Evolutionary conservation across 1,139 yeast genomes (phyloP), one percentile per base, ranked within the genome.

Genomic region (Pichia sp.): DNA sequence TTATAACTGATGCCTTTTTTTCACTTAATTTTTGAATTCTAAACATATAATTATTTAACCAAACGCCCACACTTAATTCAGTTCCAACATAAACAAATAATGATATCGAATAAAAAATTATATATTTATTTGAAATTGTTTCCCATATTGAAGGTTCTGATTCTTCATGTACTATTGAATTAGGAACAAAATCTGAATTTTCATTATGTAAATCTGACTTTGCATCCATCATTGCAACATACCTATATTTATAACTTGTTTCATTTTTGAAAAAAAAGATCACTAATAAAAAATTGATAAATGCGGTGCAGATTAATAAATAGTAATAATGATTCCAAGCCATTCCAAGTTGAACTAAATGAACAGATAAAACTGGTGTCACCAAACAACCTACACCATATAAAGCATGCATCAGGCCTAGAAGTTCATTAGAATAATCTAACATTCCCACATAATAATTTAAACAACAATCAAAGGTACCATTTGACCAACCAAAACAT

Each of bases 301-400:
- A 52, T 1, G 66, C 64, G 11, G 65, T 43, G 1, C 50, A 44
- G 4, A 68, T 53, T 26, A 75, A 56, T 4, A 74, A 54, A n/a
- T 65, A 41, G 53, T 74, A 77, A 54, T 69, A 74, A 22, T 68
- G 63, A 51, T 70, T 68, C 81, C 81, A 76, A 10, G 48, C 37
- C 72, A 56, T 65, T 47, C 49, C 62, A 16, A 31, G 39, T 22
- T 56, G 50, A 28, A 60, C 52, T 37, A 63, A 45, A 20, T 37
- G 48, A 7, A 61, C 56, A 6, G 56, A 53, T 12, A 61, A 40
- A 4, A 60, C 74, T 0, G 92, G 89, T 1, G 86, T 72, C 0
- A 79, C 64, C 68, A 82, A 74, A 41, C 86, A 78, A 1, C 89
- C 87, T 6, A 80, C 60, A 0, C 90, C 90, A 57, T 80, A 82